These are phyloP conservation scores for Gentiana dahurica DNA, from an alignment of 257 asterid genomes.

Conservation along the genomic window DNA sequence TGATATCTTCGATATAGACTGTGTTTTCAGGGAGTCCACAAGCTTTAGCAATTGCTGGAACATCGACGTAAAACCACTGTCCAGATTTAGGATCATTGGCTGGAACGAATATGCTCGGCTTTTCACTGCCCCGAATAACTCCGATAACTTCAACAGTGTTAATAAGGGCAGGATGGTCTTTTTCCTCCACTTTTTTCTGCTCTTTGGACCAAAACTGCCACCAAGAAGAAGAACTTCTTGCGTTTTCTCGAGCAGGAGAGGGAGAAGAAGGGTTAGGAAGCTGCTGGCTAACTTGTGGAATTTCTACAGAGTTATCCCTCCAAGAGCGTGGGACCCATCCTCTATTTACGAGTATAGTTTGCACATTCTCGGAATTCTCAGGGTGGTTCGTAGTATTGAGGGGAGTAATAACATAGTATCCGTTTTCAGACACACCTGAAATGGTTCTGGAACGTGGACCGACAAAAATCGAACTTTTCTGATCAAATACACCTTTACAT, in stretches of 20 bases:
- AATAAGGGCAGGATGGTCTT: constrained; percentile 18
- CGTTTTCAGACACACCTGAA: constrained; percentile 95
- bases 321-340: constrained; percentile 99
- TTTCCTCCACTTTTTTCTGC: constrained; percentile 30
- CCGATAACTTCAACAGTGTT: constrained; percentile 56
- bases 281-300: constrained; percentile 21
- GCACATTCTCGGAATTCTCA: constrained; percentile 51
- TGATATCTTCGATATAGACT: constrained; percentile 64
- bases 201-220: constrained; percentile 56
- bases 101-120: constrained; percentile 91
- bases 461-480: constrained; percentile 57
- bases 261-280: constrained; percentile 18
- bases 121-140: constrained; percentile 83
- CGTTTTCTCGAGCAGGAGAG: constrained; percentile 30
- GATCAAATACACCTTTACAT: constrained; percentile 74
- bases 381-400: constrained; percentile 39
- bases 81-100: constrained; percentile 67
- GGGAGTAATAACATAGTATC: constrained; percentile 79
- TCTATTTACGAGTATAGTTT: constrained; percentile 70
- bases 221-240: constrained; percentile 37
- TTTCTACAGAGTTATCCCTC: constrained; percentile 60
- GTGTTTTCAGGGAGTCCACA: constrained; percentile 73
- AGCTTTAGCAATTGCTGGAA: constrained; percentile 63
- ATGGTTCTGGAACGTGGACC: constrained; percentile 98
- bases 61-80: constrained; percentile 96